Conservation (phyloP, 371 early-diverging fungal species). For the Zychaea mexicana region DNA sequence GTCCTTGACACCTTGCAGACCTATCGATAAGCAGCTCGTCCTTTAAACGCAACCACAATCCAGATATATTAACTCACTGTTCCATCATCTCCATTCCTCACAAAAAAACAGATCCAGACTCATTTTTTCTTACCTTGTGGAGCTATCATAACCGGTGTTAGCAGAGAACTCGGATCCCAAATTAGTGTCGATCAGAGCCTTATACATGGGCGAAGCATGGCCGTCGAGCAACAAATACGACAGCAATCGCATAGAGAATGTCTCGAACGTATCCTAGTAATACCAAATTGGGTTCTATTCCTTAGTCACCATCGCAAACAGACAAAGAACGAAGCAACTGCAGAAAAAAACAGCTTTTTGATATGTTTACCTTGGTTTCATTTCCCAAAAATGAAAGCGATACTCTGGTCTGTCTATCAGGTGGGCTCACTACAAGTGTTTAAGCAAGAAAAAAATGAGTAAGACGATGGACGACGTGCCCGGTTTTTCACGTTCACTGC, state of each 20-base stretch:
- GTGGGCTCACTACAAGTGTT: slow-evolving; percentile 61
- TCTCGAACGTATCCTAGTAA: slow-evolving; percentile 74
- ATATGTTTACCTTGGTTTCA: slow-evolving; percentile 58
- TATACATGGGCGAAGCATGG: slow-evolving; percentile 91
- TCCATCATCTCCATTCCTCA: neutral
- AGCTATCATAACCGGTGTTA: slow-evolving; percentile 86
- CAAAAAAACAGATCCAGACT: neutral
- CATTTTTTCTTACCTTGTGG: slow-evolving; percentile 49
- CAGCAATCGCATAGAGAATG: slow-evolving; percentile 81
- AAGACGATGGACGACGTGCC: no score
- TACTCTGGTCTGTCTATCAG: slow-evolving; percentile 79
- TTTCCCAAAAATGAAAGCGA: slow-evolving; percentile 82
- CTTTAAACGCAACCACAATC: slow-evolving; percentile 12
- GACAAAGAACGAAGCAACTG: no score
- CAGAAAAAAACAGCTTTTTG: neutral
- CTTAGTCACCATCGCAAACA: neutral
- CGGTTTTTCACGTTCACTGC: no score
- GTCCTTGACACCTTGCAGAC: slow-evolving; percentile 69
- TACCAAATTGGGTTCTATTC: neutral
- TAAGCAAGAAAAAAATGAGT: neutral
- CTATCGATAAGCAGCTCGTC: slow-evolving; percentile 62
- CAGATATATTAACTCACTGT: neutral
- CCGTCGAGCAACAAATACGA: slow-evolving; percentile 85
- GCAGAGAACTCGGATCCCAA: slow-evolving; percentile 92
- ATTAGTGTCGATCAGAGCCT: slow-evolving; percentile 91